Evolutionary conservation across 345 rosid species (phyloP), one percentile per base, ranked within the genome.

Genomic region (Durio zibethinus): DNA sequence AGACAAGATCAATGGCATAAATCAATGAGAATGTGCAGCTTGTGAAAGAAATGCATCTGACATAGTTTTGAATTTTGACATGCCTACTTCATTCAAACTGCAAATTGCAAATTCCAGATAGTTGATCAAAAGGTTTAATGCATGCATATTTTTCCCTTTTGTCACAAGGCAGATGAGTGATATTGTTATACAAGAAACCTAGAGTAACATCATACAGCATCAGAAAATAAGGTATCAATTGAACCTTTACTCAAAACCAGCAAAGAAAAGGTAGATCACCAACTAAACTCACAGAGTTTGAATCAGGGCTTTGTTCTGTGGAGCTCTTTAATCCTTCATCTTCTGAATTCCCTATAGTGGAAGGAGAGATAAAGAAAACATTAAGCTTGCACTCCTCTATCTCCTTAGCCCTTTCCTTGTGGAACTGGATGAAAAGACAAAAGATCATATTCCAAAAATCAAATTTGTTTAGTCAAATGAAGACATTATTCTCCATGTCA

Each of bases 331-430:
- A 80, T 62, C 83, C 80, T 70, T 86, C 90, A 53, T 87, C 89
- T 74, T 84, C 91, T 65, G 86, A 81, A 78, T 81, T 85, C 76
- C 83, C 90, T 78, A 85, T 88, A 53, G 86, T 29, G 31, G 95
- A 83, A 21, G 90, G 88, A 56, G 92, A 27, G 52, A 79, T 64
- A 77, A 91, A 92, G 0, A 88, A 75, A 83, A 96, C 99, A 85
- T 88, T 96, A 68, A 96, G 96, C 86, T 90, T 92, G 86, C 87
- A 85, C 78, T 95, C 99, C 82, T 91, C 89, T 68, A 95, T 78
- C 27, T 80, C 62, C 83, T 84, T 92, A 76, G 89, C 92, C 81
- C 83, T 85, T 54, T 90, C 96, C 84, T 90, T 95, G 64, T 81
- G 90, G 73, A 95, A 95, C 99, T 95, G 82, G 59, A 78, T 68